Conservation (phyloP, 352 stramenopile genomes). For the Phytophthora meadii region DNA sequence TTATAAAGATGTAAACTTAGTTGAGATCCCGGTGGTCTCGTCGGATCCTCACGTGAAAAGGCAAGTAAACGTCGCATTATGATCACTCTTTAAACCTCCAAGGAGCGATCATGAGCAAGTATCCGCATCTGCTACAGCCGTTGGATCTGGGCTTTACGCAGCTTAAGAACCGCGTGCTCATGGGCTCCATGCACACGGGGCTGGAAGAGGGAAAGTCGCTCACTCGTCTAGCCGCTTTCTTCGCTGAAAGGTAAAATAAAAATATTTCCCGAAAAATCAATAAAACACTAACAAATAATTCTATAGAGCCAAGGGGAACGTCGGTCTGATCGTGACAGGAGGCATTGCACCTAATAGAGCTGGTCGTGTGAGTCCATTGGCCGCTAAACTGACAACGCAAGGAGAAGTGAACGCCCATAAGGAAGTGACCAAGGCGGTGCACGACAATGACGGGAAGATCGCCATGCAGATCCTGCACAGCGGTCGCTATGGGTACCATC, state of each 20-base stretch:
- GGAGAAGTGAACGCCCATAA: conserved; percentile 91
- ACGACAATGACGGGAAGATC: conserved; percentile 87
- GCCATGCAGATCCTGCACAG: conserved; percentile 94
- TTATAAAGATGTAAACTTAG: conserved; percentile 1
- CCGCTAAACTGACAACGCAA: conserved; percentile 93
- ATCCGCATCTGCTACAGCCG: conserved; percentile 76
- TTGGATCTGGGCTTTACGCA: conserved; percentile 84
- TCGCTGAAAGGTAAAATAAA: conserved; percentile 80
- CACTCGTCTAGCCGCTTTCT: conserved; percentile 93
- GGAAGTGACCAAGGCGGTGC: conserved; percentile 94
- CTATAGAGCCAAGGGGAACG: conserved; percentile 87
- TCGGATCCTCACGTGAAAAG: conserved; percentile 21
- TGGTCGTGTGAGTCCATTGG: conserved; percentile 93
- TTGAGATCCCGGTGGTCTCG: conserved; percentile 5
- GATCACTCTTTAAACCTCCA: conserved; percentile 1
- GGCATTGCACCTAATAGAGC: conserved; percentile 94
- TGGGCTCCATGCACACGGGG: conserved; percentile 94
- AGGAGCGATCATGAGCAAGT: conserved; percentile 61
- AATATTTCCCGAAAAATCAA: no score
- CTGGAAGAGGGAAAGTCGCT: conserved; percentile 87
- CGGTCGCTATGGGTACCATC: conserved; percentile 97
- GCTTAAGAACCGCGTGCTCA: conserved; percentile 89
- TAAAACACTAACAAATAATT: conserved; percentile 1
- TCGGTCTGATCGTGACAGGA: conserved; percentile 95
- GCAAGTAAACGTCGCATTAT: no score